These are phyloP conservation scores for Parathielavia appendiculata DNA, from an alignment of 495 filamentous ascomycete genomes.

Conservation along the genomic window DNA sequence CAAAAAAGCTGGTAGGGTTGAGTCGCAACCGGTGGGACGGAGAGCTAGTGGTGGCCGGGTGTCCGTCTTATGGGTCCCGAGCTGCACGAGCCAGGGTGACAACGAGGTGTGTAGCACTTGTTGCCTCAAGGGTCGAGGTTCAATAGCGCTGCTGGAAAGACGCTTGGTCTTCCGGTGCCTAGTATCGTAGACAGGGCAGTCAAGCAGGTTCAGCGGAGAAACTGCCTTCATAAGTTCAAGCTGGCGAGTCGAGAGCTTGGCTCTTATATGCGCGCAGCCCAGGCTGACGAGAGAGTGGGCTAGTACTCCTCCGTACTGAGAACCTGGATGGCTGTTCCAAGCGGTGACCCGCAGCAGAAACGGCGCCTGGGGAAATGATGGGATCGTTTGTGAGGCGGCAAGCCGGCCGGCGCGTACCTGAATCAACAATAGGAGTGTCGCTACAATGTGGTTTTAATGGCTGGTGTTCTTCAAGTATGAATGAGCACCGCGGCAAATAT, in stretches of 20 bases:
- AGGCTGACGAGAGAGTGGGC: no score
- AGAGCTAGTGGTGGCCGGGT: constrained; percentile 6
- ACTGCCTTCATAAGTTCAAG: no score
- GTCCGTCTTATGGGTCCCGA: not conserved
- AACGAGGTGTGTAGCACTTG: not conserved
- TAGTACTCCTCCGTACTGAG: no score
- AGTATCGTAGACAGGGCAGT: no score
- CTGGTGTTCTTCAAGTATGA: constrained; percentile 6
- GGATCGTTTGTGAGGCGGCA: not conserved
- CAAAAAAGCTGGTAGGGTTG: constrained; percentile 18
- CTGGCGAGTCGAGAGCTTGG: no score
- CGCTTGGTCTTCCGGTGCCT: not conserved
- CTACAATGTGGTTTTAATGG: constrained; percentile 15
- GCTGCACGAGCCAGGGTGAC: no score
- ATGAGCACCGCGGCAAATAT: constrained; percentile 5
- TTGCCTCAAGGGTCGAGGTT: not conserved
- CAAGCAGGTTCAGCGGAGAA: no score
- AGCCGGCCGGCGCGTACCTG: not conserved
- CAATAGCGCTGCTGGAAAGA: not conserved
- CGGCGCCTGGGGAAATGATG: constrained; percentile 25
- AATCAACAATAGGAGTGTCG: constrained; percentile 13
- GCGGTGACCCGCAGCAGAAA: constrained; percentile 10
- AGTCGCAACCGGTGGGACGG: constrained; percentile 14
- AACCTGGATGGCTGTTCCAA: not conserved
- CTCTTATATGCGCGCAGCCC: no score